Percentiles rank a stretch among this genome's conserved stretches.
Conservation (phyloP, 225 moss, liverwort and hornwort genomes). For the Asterella californica region DNA sequence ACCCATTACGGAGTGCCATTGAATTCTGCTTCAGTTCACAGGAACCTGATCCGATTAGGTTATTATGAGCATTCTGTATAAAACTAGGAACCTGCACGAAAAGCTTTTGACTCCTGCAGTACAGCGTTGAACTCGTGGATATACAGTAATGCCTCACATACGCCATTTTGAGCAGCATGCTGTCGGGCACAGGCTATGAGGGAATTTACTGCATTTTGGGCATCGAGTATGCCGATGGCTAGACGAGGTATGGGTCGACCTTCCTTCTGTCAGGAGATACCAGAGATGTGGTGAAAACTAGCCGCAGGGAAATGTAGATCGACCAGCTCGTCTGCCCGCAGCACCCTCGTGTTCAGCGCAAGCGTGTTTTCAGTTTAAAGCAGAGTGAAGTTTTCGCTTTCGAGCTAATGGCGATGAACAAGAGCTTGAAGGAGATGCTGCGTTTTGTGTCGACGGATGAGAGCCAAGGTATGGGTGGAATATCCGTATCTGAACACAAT, state of each 20-base stretch:
- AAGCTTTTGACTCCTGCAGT: background rate
- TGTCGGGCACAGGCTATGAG: background rate
- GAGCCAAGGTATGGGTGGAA: conserved; percentile 61
- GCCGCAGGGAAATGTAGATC: background rate
- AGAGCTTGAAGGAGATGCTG: conserved; percentile 70
- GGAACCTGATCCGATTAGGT: conserved; percentile 1
- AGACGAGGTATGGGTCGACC: background rate
- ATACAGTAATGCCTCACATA: background rate
- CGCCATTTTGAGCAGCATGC: background rate
- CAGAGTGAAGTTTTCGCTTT: background rate
- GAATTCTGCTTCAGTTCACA: background rate
- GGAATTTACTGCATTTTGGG: background rate
- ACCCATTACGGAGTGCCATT: background rate
- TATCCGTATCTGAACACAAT: background rate
- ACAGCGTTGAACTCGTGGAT: background rate
- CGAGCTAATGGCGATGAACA: conserved; percentile 54
- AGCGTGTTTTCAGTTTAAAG: no score
- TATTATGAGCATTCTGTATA: background rate
- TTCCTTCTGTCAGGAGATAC: background rate
- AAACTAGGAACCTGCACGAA: background rate
- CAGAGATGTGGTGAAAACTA: background rate
- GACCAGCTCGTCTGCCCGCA: background rate
- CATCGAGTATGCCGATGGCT: background rate
- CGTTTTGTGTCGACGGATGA: conserved; percentile 87
- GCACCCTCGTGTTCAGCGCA: background rate